These are phyloP conservation scores for Gaertneriomyces sp. DNA, from an alignment of 192 early-diverging fungal species.

Conservation along the genomic window DNA sequence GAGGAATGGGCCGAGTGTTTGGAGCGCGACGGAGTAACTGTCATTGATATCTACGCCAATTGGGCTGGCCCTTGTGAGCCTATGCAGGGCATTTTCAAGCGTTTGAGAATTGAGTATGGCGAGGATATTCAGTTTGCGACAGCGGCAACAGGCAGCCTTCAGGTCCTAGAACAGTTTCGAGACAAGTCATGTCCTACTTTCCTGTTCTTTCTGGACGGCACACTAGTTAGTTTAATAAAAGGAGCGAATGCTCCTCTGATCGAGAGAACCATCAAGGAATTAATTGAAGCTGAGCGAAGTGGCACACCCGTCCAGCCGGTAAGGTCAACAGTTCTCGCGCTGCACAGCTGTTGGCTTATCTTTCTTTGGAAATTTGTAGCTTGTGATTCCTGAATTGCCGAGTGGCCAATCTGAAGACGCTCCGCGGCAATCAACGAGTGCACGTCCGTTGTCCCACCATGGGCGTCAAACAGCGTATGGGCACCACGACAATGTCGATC, in stretches of 20 bases:
- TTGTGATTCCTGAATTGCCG: too few species aligned
- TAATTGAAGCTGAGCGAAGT: constrained; percentile 43
- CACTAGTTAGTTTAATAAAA: constrained; percentile 50
- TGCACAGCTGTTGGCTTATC: too few species aligned
- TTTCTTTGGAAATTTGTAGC: too few species aligned
- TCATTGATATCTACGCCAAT: constrained; percentile 35
- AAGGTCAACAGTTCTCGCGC: too few species aligned
- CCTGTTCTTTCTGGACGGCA: constrained; percentile 53
- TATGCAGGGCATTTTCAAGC: constrained; percentile 58
- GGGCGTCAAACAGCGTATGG: too few species aligned
- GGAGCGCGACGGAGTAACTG: background rate
- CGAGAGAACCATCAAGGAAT: constrained; percentile 54
- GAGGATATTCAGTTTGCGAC: constrained; percentile 47
- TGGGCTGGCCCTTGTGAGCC: constrained; percentile 61
- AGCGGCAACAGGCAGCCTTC: constrained; percentile 49
- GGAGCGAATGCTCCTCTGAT: constrained; percentile 59
- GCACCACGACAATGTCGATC: too few species aligned
- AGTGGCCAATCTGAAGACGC: too few species aligned
- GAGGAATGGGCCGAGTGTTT: constrained; percentile 37
- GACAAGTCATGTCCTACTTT: constrained; percentile 62
- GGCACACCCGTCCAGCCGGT: constrained; percentile 6
- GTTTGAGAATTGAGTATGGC: constrained; percentile 53
- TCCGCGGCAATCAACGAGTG: too few species aligned
- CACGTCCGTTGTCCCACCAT: too few species aligned
- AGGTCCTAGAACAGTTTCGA: constrained; percentile 39